Percentiles rank a stretch among this genome's conserved stretches.
Evolutionary conservation across 2,329 filamentous ascomycete genomes (phyloP).

Genomic region (Grosmannia serpens): DNA sequence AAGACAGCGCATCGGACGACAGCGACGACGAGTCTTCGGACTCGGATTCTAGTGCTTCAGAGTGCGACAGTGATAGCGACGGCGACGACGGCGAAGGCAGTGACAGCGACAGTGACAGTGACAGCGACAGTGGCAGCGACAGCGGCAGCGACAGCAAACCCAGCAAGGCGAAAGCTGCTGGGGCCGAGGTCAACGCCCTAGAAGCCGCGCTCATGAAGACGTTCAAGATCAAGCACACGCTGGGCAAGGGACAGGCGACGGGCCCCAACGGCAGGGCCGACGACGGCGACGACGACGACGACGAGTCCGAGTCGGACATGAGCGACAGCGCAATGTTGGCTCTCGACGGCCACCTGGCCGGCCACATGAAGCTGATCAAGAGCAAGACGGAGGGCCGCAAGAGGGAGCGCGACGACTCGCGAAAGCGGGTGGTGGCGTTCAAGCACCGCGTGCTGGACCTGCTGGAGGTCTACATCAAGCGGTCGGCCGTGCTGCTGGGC

Average conservation of each 20-base stretch:
- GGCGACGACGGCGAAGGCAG: slow-evolving; percentile 24
- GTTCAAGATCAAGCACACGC: slow-evolving; percentile 28
- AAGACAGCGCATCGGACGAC: slow-evolving; percentile 21
- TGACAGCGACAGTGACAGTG: slow-evolving; percentile 24
- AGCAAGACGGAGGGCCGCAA: slow-evolving; percentile 59
- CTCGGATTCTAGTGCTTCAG: slow-evolving; percentile 21
- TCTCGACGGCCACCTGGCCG: slow-evolving; percentile 69
- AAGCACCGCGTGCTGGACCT: slow-evolving; percentile 89
- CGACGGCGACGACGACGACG: slow-evolving; percentile 46
- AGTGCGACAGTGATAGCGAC: slow-evolving; percentile 17
- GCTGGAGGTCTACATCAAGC: slow-evolving; percentile 72
- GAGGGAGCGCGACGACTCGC: slow-evolving; percentile 77
- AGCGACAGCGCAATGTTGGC: slow-evolving; percentile 92
- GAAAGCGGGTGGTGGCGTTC: slow-evolving; percentile 83
- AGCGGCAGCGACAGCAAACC: slow-evolving; percentile 36
- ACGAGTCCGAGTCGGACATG: slow-evolving; percentile 61
- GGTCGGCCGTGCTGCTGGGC: slow-evolving; percentile 18
- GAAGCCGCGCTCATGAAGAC: slow-evolving; percentile 70
- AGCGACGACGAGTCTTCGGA: slow-evolving; percentile 28
- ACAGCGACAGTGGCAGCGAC: neutral
- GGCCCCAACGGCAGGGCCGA: slow-evolving; percentile 38
- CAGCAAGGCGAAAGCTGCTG: neutral
- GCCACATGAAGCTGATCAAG: slow-evolving; percentile 67
- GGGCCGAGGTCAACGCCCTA: slow-evolving; percentile 25
- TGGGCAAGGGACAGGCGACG: slow-evolving; percentile 35